Base-by-base conservation (phyloP, 768 basidiomycete species). In the Hemileccinum impolitum region DNA sequence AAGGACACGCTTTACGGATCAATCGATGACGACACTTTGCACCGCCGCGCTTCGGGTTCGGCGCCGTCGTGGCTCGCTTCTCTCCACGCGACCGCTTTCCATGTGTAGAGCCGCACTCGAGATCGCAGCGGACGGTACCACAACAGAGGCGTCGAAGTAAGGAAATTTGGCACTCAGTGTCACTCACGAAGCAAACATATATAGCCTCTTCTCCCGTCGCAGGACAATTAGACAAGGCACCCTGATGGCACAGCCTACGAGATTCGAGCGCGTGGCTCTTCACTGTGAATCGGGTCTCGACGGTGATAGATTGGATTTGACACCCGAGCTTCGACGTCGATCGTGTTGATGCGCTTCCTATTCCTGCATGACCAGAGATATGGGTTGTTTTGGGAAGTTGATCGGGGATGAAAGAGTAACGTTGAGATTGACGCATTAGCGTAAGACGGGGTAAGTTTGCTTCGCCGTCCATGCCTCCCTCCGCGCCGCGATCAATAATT, bases 291-390 rank as follows among this genome's bases (percentile, higher is more conserved):
- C 48, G 42, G 39, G 13, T 47, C 43, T 48, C 38, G 53, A 54
- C 52, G 51, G 50, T 25, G 54, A 59, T 56, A 38, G 47, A 45
- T 48, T 39, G 52, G 38, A 51, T 54, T 37, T 48, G 44, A 44
- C 41, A 37, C 31, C 30, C 42, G 37, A 18, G 50, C 56, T 58
- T 61, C 56, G 62, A 52, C 38, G 56, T 59, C 62, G 62, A 62
- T 63, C 63, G 38, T 17, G 8, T 25, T 54, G 50, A 64, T 55
- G 35, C 19, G 30, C 50, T 52, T 58, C 51, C 39, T 14, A 25
- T 55, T 61, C 50, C 52, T 58, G 28, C 55, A 41, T 17, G 38
- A 19, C 17, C 50, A 58, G 50, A 53, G 53, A 40, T 49, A 9
- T 30, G 28, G 35, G 48, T 62, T 47, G 46, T 42, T 54, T 62